Percentiles rank a stretch among this genome's conserved stretches.
Evolutionary conservation across 169 alveolate species (phyloP).

Genomic region (Babesia bovis): DNA sequence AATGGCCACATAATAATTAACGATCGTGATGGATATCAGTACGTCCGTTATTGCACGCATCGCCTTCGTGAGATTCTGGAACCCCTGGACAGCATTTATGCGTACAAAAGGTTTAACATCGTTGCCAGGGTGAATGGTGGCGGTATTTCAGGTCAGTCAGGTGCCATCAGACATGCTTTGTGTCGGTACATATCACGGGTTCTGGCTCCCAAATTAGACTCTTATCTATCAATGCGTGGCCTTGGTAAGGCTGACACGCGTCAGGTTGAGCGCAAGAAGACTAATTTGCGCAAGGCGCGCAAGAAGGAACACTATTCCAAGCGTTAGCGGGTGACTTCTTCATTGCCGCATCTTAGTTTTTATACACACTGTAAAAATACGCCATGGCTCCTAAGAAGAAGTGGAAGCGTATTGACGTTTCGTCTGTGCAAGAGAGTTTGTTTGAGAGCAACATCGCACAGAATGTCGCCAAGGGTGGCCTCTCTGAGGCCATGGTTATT

Average conservation of each 20-base stretch:
- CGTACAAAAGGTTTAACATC: slow-evolving; percentile 69
- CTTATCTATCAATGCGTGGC: slow-evolving; percentile 34
- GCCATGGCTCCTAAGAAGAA: slow-evolving; percentile 25
- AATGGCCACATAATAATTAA: slow-evolving; percentile 75
- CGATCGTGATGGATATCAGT: slow-evolving; percentile 78
- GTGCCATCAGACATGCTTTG: slow-evolving; percentile 78
- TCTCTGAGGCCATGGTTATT: slow-evolving; percentile 21
- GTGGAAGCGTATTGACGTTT: slow-evolving; percentile 42
- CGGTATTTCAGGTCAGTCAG: slow-evolving; percentile 75
- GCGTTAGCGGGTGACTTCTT: slow-evolving; percentile 52
- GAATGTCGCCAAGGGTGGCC: slow-evolving; percentile 1
- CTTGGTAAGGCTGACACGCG: slow-evolving; percentile 54
- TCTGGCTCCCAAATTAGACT: slow-evolving; percentile 70
- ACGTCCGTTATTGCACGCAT: slow-evolving; percentile 67
- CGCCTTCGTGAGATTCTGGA: slow-evolving; percentile 70
- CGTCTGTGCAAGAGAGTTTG: slow-evolving; percentile 39
- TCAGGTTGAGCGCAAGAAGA: slow-evolving; percentile 64
- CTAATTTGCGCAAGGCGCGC: slow-evolving; percentile 67
- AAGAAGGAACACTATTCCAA: slow-evolving; percentile 65
- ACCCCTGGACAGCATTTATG: slow-evolving; percentile 64
- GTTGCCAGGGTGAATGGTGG: slow-evolving; percentile 76
- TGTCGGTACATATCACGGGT: slow-evolving; percentile 66
- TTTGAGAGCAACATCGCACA: slow-evolving; percentile 43
- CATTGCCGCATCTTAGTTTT: background rate
- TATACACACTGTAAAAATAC: background rate